These are phyloP conservation scores for Apiosordaria backusii DNA, from an alignment of 495 filamentous ascomycete species.

Conservation along the genomic window DNA sequence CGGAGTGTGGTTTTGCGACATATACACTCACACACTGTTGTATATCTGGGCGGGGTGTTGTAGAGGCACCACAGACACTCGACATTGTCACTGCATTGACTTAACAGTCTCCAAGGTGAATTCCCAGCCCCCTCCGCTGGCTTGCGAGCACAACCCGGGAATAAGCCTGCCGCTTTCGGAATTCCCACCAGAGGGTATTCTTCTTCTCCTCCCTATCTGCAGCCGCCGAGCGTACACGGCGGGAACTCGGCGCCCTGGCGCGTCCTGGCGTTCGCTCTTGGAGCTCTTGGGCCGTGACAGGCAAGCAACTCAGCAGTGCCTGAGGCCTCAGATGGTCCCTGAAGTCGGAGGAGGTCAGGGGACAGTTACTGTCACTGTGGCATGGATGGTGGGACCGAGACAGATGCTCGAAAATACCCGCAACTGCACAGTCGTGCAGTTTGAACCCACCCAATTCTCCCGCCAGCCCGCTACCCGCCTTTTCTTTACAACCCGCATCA, in stretches of 20 bases:
- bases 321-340: background rate
- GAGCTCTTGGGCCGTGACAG: background rate
- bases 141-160: background rate
- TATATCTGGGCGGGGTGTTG: background rate
- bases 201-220: background rate
- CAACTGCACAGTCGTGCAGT: conserved; percentile 8
- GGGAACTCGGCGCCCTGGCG: background rate
- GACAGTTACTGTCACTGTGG: background rate
- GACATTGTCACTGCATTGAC: background rate
- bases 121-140: background rate
- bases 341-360: background rate
- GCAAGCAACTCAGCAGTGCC: background rate
- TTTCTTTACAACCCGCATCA: background rate
- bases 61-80: background rate
- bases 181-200: background rate
- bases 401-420: conserved; percentile 9
- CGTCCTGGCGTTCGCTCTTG: background rate
- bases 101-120: background rate
- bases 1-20: too few species aligned
- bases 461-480: conserved; percentile 3
- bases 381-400: conserved; percentile 6
- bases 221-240: background rate
- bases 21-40: background rate
- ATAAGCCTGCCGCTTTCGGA: background rate
- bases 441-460: conserved; percentile 10